phyloP scores from a whole-genome alignment of 2,329 filamentous ascomycete genomes.

The Alternaria panax region DNA sequence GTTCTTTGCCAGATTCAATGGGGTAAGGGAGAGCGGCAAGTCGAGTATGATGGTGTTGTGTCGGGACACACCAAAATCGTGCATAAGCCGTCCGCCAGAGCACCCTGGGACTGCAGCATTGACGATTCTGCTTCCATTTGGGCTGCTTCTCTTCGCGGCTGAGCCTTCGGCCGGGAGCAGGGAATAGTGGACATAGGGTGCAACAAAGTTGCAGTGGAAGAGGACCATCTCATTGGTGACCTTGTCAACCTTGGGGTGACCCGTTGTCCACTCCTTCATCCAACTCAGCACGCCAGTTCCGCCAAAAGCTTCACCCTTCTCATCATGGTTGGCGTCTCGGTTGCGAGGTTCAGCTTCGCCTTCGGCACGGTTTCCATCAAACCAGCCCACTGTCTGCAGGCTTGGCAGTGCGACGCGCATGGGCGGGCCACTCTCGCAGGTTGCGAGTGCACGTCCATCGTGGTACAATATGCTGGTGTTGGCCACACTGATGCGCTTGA shows the following conservation, averaged over 20 bases:
- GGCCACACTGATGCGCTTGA: conserved; percentile 74
- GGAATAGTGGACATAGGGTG: conserved; percentile 73
- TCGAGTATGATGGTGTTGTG: conserved; percentile 72
- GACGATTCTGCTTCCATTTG: conserved; percentile 45
- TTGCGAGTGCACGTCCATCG: conserved; percentile 72
- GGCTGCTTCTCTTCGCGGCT: conserved; percentile 11
- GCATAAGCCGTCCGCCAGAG: conserved; percentile 74
- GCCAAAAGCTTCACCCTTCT: conserved; percentile 54
- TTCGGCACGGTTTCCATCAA: conserved; percentile 65
- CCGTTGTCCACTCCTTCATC: conserved; percentile 75
- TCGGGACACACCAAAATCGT: conserved; percentile 74
- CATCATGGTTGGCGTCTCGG: conserved; percentile 24
- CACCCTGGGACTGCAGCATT: conserved; percentile 68
- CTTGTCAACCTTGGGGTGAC: conserved; percentile 72
- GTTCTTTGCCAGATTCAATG: conserved; percentile 65
- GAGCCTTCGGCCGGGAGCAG: conserved; percentile 54
- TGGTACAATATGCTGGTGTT: conserved; percentile 74
- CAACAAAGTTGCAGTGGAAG: conserved; percentile 71
- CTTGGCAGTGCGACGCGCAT: conserved; percentile 70
- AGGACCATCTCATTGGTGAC: conserved; percentile 70
- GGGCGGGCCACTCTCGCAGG: conserved; percentile 74
- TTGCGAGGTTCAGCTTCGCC: conserved; percentile 51
- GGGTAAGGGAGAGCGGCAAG: conserved; percentile 70
- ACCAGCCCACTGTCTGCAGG: conserved; percentile 75
- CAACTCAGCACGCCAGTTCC: conserved; percentile 64